Evolutionary conservation across 345 rosid genomes (phyloP), one percentile per base, ranked within the genome.

Genomic region (Eutrema japonicum): DNA sequence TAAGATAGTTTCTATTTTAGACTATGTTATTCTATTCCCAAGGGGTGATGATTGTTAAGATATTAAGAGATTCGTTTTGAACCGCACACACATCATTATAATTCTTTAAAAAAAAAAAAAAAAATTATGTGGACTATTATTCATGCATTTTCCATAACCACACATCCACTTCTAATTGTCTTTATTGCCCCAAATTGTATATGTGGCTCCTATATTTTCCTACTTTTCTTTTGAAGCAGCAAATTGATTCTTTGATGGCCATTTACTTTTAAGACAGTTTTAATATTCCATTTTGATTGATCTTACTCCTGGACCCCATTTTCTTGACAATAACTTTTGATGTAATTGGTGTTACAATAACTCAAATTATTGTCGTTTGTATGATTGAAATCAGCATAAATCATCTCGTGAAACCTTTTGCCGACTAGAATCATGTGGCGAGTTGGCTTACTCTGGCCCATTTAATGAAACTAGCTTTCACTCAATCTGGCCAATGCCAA

Each of bases 361-460:
- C 47, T 49, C 61, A 73, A 14, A 2, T 45, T 22, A 2, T 16
- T 75, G 67, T 75, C 55, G 54, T 50, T 51, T 36, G 40, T 52
- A 18, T 50, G 63, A 75, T 48, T 59, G 1, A 14, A 57, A 57
- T 10, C 11, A 55, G 14, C 12, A 22, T 3, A 40, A 50, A 54
- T 6, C 11, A 60, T 51, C 66, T 29, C 48, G 40, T 6, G 7
- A 35, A 61, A 12, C 38, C 2, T 46, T 63, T 16, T 27, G 57
- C 71, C 41, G 71, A 73, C 77, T 65, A 29, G 8, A 60, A 43
- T 13, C 2, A 48, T 42, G 22, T 22, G 49, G 1, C 36, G 14
- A 60, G 4, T 75, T 69, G 64, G 78, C 68, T 68, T 51, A 41
- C 73, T 50, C 55, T 50, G 11, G 48, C 68, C 68, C 54, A 58